Percentiles rank a stretch among this genome's conserved stretches.
Conservation (phyloP, 2,329 filamentous ascomycete species). For the Cercospora janseana region DNA sequence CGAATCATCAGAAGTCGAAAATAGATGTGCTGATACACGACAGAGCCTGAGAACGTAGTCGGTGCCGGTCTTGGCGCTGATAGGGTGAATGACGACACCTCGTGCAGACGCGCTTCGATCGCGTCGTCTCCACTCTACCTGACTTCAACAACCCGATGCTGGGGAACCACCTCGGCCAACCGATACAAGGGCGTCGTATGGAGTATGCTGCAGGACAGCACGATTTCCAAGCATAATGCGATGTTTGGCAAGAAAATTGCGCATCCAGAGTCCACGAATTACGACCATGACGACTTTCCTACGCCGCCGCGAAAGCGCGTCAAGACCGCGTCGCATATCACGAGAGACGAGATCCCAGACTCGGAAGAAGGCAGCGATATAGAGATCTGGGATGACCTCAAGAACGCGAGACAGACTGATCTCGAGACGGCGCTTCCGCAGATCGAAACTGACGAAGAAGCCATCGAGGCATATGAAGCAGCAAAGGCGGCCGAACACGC, state of each 20-base stretch:
- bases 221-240: constrained; percentile 47
- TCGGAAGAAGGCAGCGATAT: constrained; percentile 36
- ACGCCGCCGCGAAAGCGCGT: constrained; percentile 44
- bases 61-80: background rate
- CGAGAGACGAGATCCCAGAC: constrained; percentile 31
- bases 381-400: constrained; percentile 25
- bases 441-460: constrained; percentile 64
- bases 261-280: constrained; percentile 48
- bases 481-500: constrained; percentile 58
- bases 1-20: no score
- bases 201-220: constrained; percentile 43
- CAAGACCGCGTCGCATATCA: constrained; percentile 21
- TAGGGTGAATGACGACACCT: constrained; percentile 6
- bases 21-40: no score
- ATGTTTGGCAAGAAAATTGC: constrained; percentile 48
- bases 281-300: constrained; percentile 38
- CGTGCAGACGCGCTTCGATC: constrained; percentile 7
- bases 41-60: background rate
- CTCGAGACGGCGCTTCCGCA: constrained; percentile 70
- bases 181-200: no score
- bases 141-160: background rate
- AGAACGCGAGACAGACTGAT: constrained; percentile 55
- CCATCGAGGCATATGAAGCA: constrained; percentile 76
- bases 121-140: constrained; percentile 4
- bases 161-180: no score